Percentiles rank a stretch among this genome's conserved stretches.
Evolutionary conservation across 345 rosid genomes (phyloP).

Genomic region (Rhizophora apiculata): DNA sequence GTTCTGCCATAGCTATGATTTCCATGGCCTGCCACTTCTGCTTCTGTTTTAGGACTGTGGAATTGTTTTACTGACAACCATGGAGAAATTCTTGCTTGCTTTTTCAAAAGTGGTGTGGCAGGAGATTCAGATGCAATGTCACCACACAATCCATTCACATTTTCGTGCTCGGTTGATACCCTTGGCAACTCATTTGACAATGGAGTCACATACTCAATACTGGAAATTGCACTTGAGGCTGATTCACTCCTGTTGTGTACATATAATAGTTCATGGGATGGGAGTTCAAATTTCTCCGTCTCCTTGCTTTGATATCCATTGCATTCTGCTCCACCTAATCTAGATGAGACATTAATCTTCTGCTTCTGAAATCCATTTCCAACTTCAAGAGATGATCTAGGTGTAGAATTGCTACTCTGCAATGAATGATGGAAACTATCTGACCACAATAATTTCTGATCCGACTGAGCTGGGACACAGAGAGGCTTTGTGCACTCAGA

Average conservation of each 20-base stretch:
- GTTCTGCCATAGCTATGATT: constrained; percentile 20
- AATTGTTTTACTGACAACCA: constrained; percentile 31
- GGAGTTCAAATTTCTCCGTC: constrained; percentile 42
- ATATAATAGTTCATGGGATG: constrained; percentile 54
- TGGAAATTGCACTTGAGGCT: constrained; percentile 64
- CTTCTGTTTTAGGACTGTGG: constrained; percentile 28
- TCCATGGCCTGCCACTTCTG: constrained; percentile 34
- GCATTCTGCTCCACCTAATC: constrained; percentile 43
- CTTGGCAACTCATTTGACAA: constrained; percentile 36
- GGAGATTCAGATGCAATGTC: constrained; percentile 30
- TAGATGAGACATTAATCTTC: constrained; percentile 45
- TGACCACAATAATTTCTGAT: constrained; percentile 43
- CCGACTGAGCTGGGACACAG: constrained; percentile 35
- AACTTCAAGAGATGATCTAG: constrained; percentile 57
- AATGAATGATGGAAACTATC: constrained; percentile 51
- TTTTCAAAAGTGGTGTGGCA: constrained; percentile 28
- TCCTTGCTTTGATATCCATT: constrained; percentile 36
- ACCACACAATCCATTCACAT: constrained; percentile 22
- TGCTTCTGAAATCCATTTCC: constrained; percentile 59
- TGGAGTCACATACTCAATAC: constrained; percentile 55
- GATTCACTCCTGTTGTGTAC: constrained; percentile 83
- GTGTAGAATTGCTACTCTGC: constrained; percentile 52
- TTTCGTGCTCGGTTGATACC: constrained; percentile 27
- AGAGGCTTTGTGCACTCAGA: constrained; percentile 30
- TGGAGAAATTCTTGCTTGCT: constrained; percentile 46